These are phyloP conservation scores for Parachlorella kessleri DNA, from an alignment of 139 green algal genomes.

Conservation along the genomic window DNA sequence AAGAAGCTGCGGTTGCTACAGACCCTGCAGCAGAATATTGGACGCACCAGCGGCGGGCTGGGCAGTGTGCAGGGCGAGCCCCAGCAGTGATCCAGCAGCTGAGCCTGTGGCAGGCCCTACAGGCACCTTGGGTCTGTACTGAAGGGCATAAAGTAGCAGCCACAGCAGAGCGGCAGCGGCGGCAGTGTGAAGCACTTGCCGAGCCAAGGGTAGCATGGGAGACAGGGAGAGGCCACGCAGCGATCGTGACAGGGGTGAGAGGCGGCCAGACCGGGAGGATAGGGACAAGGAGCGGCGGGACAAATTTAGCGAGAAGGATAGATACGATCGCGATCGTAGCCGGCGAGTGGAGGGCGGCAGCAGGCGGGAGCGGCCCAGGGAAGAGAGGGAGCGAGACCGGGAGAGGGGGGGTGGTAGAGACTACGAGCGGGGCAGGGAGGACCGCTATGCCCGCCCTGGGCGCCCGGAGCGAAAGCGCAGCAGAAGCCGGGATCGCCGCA, in stretches of 20 bases:
- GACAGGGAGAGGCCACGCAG: slow-evolving; percentile 1
- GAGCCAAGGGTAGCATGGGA: no score
- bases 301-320: slow-evolving; percentile 22
- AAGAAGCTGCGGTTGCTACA: slow-evolving; percentile 46
- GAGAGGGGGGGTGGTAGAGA: background rate
- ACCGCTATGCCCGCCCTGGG: no score
- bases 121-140: no score
- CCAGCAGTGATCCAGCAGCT: background rate
- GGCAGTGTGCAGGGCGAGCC: slow-evolving; percentile 51
- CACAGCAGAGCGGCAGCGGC: slow-evolving; percentile 3
- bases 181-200: no score
- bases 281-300: background rate
- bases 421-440: background rate
- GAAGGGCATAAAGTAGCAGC: no score
- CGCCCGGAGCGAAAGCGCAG: slow-evolving; percentile 8
- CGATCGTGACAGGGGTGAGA: background rate
- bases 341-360: background rate
- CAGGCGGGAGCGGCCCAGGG: background rate
- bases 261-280: background rate
- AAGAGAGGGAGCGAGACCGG: background rate
- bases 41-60: slow-evolving; percentile 24
- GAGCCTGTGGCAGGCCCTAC: no score
- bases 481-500: slow-evolving; percentile 20
- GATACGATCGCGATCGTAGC: background rate
- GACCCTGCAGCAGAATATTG: slow-evolving; percentile 55